Evolutionary conservation across 148 eudicot species (phyloP).

Genomic region (Nepenthes gracilis): DNA sequence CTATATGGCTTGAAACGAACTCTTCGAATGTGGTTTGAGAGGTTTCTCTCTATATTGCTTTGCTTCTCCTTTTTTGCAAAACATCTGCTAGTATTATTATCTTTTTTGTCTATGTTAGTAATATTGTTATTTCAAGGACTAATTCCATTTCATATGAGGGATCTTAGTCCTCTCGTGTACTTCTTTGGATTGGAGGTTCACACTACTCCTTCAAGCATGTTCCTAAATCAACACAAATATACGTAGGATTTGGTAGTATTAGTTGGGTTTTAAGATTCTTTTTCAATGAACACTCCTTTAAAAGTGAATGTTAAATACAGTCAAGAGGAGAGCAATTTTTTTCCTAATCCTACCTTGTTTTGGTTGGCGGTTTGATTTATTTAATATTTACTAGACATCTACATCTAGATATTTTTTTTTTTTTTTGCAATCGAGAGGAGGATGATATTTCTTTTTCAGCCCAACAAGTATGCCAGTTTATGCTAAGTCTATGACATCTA

Average conservation of each 20-base stretch:
- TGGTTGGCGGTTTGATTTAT: neutral
- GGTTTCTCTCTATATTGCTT: neutral
- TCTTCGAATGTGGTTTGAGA: neutral
- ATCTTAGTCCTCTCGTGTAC: conserved; percentile 2
- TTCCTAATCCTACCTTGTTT: neutral
- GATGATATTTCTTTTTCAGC: neutral
- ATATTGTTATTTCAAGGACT: conserved; percentile 1
- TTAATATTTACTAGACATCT: neutral
- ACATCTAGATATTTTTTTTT: neutral
- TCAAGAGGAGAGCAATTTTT: neutral
- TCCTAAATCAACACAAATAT: neutral
- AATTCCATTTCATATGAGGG: conserved; percentile 7
- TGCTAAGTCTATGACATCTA: neutral
- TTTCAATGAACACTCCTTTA: neutral
- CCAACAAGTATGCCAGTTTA: neutral
- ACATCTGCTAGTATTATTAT: neutral
- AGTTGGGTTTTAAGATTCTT: neutral
- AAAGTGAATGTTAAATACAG: neutral
- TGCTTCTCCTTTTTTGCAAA: neutral
- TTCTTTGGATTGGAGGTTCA: conserved; percentile 1
- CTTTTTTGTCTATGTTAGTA: conserved; percentile 3
- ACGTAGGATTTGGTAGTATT: neutral
- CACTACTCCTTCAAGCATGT: neutral
- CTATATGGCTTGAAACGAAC: neutral
- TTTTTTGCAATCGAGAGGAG: neutral